phyloP scores from a whole-genome alignment of 495 filamentous ascomycete species.

The Hypoxylon subgilvum region DNA sequence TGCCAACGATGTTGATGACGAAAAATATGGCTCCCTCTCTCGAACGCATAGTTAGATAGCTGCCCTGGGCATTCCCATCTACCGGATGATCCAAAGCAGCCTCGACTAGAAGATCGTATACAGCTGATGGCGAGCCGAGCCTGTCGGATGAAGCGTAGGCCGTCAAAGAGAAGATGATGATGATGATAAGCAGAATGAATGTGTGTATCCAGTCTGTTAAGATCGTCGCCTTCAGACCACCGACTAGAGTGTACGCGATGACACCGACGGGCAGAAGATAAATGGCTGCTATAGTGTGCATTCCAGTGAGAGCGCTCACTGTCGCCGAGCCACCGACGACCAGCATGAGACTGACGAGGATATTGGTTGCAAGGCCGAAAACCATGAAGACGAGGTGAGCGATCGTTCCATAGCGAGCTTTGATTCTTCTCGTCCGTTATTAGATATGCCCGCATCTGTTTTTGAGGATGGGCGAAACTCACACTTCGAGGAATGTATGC shows the following conservation, averaged over 20 bases:
- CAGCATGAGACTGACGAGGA: slow-evolving; percentile 87
- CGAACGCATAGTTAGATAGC: slow-evolving; percentile 89
- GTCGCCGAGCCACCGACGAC: slow-evolving; percentile 91
- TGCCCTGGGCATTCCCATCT: slow-evolving; percentile 81
- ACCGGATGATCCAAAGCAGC: slow-evolving; percentile 78
- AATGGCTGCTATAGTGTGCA: slow-evolving; percentile 86
- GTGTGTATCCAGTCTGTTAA: slow-evolving; percentile 73
- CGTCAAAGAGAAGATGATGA: slow-evolving; percentile 88
- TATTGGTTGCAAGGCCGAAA: slow-evolving; percentile 84
- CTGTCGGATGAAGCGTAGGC: slow-evolving; percentile 76
- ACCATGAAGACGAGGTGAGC: slow-evolving; percentile 77
- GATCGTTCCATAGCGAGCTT: slow-evolving; percentile 62
- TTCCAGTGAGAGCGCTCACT: slow-evolving; percentile 81
- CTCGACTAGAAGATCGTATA: slow-evolving; percentile 79
- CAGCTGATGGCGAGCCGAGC: slow-evolving; percentile 79
- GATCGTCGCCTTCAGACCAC: slow-evolving; percentile 58
- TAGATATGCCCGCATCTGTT: slow-evolving; percentile 3
- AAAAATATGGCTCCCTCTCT: slow-evolving; percentile 92
- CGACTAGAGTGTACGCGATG: slow-evolving; percentile 71
- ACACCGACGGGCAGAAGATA: slow-evolving; percentile 89
- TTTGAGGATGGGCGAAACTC: slow-evolving; percentile 28
- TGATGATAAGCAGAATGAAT: slow-evolving; percentile 83
- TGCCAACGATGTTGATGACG: slow-evolving; percentile 91
- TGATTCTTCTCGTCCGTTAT: slow-evolving; percentile 43
- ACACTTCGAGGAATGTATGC: slow-evolving; percentile 87